phyloP scores from a whole-genome alignment of 2,329 filamentous ascomycete species.

The Stachybotrys chartarum region DNA sequence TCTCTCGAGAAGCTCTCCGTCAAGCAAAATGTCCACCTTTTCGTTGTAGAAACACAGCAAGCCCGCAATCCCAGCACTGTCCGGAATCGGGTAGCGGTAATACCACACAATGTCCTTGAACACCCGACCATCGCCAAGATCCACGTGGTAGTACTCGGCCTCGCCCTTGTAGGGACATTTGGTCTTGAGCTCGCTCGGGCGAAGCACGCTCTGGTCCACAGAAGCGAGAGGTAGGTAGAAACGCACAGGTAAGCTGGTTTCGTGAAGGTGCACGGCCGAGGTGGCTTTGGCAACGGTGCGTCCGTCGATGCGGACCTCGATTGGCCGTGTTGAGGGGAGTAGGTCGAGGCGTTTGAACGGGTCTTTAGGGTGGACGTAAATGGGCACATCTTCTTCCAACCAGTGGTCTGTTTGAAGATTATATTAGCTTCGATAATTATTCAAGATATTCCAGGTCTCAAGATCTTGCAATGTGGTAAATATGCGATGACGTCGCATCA shows the following conservation, averaged over 20 bases:
- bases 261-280: constrained; percentile 47
- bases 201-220: constrained; percentile 37
- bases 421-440: too few species aligned
- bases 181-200: constrained; percentile 43
- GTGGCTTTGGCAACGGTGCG: constrained; percentile 13
- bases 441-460: too few species aligned
- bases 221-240: constrained; percentile 51
- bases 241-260: constrained; percentile 51
- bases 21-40: constrained; percentile 55
- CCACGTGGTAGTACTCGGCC: constrained; percentile 54
- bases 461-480: too few species aligned
- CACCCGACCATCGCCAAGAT: constrained; percentile 30
- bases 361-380: constrained; percentile 59
- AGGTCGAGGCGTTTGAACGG: constrained; percentile 60
- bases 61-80: constrained; percentile 49
- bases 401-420: constrained; percentile 22
- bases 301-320: not conserved
- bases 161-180: constrained; percentile 62
- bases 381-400: constrained; percentile 50
- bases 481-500: too few species aligned
- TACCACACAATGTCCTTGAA: constrained; percentile 54
- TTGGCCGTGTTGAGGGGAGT: constrained; percentile 33
- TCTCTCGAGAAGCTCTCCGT: constrained; percentile 33
- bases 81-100: constrained; percentile 49
- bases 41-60: constrained; percentile 61